Conservation (phyloP, 768 basidiomycete species). For the Suillus spraguei region DNA sequence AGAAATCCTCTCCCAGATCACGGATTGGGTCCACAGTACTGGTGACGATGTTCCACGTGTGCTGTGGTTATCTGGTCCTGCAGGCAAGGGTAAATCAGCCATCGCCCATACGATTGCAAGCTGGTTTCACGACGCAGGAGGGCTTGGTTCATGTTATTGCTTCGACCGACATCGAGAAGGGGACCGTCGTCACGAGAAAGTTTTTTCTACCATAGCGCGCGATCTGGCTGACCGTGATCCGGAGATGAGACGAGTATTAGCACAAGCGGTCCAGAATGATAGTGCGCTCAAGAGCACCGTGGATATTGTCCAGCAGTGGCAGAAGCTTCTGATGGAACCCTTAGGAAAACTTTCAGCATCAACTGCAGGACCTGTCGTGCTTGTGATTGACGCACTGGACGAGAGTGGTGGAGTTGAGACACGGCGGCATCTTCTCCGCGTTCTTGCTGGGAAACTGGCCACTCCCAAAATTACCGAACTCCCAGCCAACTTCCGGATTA, state of each 20-base stretch:
- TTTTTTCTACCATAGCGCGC: constrained; percentile 24
- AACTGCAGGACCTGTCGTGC: no score
- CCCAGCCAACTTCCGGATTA: no score
- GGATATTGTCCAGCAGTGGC: no score
- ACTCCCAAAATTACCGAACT: no score
- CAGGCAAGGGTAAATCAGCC: constrained; percentile 29
- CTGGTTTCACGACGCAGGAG: constrained; percentile 12
- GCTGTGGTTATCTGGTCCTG: constrained; percentile 27
- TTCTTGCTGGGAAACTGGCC: no score
- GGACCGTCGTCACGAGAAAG: constrained; percentile 11
- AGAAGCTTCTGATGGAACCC: no score
- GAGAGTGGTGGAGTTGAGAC: no score
- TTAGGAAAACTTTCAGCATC: no score
- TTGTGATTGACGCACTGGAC: no score
- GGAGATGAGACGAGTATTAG: not conserved
- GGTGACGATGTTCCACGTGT: constrained; percentile 12
- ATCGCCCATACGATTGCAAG: constrained; percentile 13
- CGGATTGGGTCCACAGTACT: constrained; percentile 25
- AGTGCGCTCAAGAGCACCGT: not conserved
- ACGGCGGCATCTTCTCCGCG: no score
- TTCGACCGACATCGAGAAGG: constrained; percentile 13
- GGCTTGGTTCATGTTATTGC: constrained; percentile 17
- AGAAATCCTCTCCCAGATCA: constrained; percentile 14
- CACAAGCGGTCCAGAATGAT: not conserved
- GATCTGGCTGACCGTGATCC: constrained; percentile 17